These are phyloP conservation scores for Trichocladium antarcticum DNA, from an alignment of 495 filamentous ascomycete genomes.

Conservation along the genomic window DNA sequence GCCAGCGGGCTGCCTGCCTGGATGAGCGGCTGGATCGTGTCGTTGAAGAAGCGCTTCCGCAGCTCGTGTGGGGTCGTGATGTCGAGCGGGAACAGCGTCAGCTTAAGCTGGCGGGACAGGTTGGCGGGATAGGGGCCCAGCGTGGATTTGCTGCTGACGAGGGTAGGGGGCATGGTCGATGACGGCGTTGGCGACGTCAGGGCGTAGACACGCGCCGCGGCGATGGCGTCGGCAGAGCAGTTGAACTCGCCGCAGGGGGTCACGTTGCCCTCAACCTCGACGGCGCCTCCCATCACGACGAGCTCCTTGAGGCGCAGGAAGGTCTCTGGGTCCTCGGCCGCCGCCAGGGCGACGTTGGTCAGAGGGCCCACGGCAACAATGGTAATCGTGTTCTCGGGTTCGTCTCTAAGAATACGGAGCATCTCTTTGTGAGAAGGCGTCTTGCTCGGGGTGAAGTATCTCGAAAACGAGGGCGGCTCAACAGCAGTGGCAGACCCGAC, in stretches of 20 bases:
- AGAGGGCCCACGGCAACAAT: constrained; percentile 83
- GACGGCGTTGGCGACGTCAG: constrained; percentile 69
- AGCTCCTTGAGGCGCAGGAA: constrained; percentile 85
- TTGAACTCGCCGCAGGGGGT: constrained; percentile 81
- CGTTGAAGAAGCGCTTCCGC: constrained; percentile 46
- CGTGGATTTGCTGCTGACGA: constrained; percentile 26
- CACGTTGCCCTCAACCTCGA: constrained; percentile 66
- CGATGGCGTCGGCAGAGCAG: constrained; percentile 67
- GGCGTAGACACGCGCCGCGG: constrained; percentile 79
- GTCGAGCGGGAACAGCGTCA: constrained; percentile 80
- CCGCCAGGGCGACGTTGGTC: constrained; percentile 82
- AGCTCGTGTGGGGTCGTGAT: constrained; percentile 71
- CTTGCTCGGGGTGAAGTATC: constrained; percentile 61
- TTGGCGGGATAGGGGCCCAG: constrained; percentile 57
- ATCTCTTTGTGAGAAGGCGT: constrained; percentile 71
- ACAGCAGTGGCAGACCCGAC: constrained; percentile 26
- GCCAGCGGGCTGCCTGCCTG: constrained; percentile 62
- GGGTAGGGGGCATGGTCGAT: constrained; percentile 53
- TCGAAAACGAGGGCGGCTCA: constrained; percentile 33
- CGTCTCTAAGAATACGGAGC: constrained; percentile 62
- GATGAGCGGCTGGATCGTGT: constrained; percentile 40
- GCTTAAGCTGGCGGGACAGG: constrained; percentile 53
- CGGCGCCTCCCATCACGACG: constrained; percentile 92
- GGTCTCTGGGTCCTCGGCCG: constrained; percentile 69
- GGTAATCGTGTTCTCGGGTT: constrained; percentile 72